Evolutionary conservation across 2,329 filamentous ascomycete species (phyloP), one percentile per base, ranked within the genome.

Genomic region (Aspergillus sp.): DNA sequence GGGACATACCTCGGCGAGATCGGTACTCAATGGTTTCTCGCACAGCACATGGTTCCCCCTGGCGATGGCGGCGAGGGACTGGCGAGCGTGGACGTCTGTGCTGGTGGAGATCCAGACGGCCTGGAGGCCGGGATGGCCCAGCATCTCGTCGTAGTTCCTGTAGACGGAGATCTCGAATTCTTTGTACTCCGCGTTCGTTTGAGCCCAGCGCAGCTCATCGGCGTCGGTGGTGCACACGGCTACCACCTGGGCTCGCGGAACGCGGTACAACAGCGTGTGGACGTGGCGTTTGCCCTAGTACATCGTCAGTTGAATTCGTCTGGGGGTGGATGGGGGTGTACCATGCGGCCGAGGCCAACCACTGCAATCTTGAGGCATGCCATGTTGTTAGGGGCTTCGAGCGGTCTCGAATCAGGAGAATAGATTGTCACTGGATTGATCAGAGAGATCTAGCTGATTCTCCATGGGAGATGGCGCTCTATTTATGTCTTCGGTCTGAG

Each of bases 81-180:
- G 76, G 49, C 78, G 70, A 1, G 77, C 77, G 56, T 81, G 78
- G 34, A 75, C 73, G 0, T 75, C 78, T 1, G 79, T 81, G 21
- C 75, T 76, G 5, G 74, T 76, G 1, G 77, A 75, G 21, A 81
- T 67, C 38, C 78, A 74, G 5, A 81, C 77, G 1, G 78, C 79
- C 54, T 80, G 72, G 5, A 81, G 66, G 3, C 73, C 74, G 36
- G 70, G 64, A 55, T 80, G 76, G 61, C 71, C 69, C 36, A 81
- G 69, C 77, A 81, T 78, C 57, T 77, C 71, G 43, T 79, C 74
- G 56, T 73, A 81, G 62, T 78, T 66, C 38, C 55, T 66, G 68
- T 80, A 81, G 20, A 79, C 58, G 50, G 65, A 74, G 44, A 78
- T 73, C 11, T 75, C 76, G 55, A 67, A 76, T 10, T 74, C 76